These are phyloP conservation scores for Pseudofabraea citricarpa DNA, from an alignment of 2,329 filamentous ascomycete species.

Conservation along the genomic window DNA sequence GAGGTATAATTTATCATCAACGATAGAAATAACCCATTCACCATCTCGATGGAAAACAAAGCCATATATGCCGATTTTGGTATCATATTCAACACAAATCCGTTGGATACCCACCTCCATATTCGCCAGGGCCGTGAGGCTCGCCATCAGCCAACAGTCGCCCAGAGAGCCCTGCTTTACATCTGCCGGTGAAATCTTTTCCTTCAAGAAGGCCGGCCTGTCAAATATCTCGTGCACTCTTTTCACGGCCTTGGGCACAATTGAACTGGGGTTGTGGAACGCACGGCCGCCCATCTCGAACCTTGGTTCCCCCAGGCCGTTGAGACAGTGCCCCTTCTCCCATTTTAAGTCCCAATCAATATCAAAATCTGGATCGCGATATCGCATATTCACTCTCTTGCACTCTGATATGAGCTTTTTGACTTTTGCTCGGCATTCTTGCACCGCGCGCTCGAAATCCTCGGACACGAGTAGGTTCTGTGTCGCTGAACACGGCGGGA, in stretches of 20 bases:
- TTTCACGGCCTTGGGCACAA: conserved; percentile 70
- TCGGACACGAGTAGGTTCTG: conserved; percentile 54
- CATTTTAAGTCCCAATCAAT: conserved; percentile 49
- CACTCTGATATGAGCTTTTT: conserved; percentile 61
- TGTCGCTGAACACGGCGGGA: too few relatives aligned
- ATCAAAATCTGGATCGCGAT: conserved; percentile 78
- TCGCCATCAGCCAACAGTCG: conserved; percentile 84
- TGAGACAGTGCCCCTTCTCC: conserved; percentile 28
- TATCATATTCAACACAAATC: conserved; percentile 72
- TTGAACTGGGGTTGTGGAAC: conserved; percentile 40
- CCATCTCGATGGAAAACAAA: conserved; percentile 87
- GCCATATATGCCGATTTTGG: conserved; percentile 76
- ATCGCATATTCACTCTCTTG: conserved; percentile 74
- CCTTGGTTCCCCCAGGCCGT: conserved; percentile 28
- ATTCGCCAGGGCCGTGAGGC: conserved; percentile 71
- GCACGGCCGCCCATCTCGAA: conserved; percentile 46
- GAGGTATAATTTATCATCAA: conserved; percentile 86
- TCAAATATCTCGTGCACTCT: conserved; percentile 74
- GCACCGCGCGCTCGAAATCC: conserved; percentile 68
- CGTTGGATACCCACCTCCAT: conserved; percentile 65
- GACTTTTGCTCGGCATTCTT: conserved; percentile 62
- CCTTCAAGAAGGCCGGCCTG: conserved; percentile 70
- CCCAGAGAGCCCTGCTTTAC: conserved; percentile 71
- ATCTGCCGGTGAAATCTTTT: conserved; percentile 72
- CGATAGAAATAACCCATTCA: conserved; percentile 87